Base-by-base conservation (phyloP, 805 yeast species). In the Citeromyces nyonsensis region DNA sequence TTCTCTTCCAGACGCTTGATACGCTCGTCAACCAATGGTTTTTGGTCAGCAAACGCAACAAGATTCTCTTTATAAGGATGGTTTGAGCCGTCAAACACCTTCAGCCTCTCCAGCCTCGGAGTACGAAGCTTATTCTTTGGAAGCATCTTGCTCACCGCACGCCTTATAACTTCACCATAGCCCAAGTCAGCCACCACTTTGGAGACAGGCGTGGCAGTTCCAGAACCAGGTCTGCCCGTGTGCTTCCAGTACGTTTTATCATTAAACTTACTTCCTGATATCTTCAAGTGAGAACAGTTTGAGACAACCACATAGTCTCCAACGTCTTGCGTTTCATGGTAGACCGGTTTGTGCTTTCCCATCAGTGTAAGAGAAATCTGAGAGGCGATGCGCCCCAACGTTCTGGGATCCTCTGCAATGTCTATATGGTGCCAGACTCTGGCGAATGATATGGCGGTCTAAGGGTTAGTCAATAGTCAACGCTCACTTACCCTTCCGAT, bases 281-380 rank as follows among this genome's bases (percentile, higher is more conserved):
- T 63, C 42, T 74, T 75, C 45, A 91, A 53, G 41, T 73, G 72
- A 36, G 82, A 68, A 48, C 95, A 85, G 59, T 91, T 93, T 10
- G 96, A 81, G 2, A 88, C 95, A 9, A 91, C 97, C 9, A 91
- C 96, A 48, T 86, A 91, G 55, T 91, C 99, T 10, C 99, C 99
- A 40, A 76, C 73, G 57, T 91, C 99, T 51, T 79, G 59, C 1
- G 78, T 66, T 20, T 70, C 72, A 45, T 85, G 83, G 41, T 58
- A 78, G 0, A 84, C 69, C 4, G 99, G 99, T 61, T 91, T 91
- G 59, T 91, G 96, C 54, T 91, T 91, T n/a, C 99, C 99, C 57
- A 82, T 84, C 28, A 91, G 64, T 0, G 91, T 75, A 22, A 73
- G 63, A 15, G 98, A 96, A 35, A 91, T 85, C 36, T 76, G 66